Evolutionary conservation across 179 eudicot species (phyloP), one percentile per base, ranked within the genome.

Genomic region (Silene vulgaris): DNA sequence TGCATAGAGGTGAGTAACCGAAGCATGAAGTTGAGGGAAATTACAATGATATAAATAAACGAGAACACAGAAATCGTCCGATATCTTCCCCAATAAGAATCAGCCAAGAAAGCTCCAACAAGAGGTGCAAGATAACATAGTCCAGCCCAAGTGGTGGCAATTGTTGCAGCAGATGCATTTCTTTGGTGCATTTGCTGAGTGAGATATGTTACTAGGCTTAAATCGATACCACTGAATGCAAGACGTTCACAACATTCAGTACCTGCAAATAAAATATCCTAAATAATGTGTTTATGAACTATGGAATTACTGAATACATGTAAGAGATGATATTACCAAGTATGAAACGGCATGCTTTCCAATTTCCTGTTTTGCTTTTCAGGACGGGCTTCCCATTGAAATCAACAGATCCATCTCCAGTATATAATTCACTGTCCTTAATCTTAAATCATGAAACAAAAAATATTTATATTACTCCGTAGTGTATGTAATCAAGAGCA

Each of bases 131-230:
- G 77, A 43, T 40, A 74, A 74, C 77, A 74, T 62, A 71, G 64
- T 52, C 77, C 77, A 20, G n/a, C 1, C 77, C 77, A 74, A 21
- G 28, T 35, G 17, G 13, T 21, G 37, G 29, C 76, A 61, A 29
- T 35, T 61, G 37, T 73, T 73, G 76, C 77, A 74, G 77, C 77
- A 74, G 77, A 74, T 19, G 50, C 71, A 28, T 74, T 74, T 63
- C 77, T 71, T 74, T 63, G 23, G 26, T 74, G 77, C 70, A 74
- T 19, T 26, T 74, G 57, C n/a, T 2, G 19, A 12, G 77, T 74
- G 35, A 74, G 77, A 52, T 74, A 74, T 14, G 12, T 63, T 4
- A 74, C 57, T 1, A 74, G 71, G 56, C 64, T 74, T 26, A 19
- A n/a, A 1, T 52, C 59, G 12, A 74, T 74, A 64, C 77, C 60